Conservation (phyloP, 2,329 filamentous ascomycete species). For the Coleophoma cylindrospora region DNA sequence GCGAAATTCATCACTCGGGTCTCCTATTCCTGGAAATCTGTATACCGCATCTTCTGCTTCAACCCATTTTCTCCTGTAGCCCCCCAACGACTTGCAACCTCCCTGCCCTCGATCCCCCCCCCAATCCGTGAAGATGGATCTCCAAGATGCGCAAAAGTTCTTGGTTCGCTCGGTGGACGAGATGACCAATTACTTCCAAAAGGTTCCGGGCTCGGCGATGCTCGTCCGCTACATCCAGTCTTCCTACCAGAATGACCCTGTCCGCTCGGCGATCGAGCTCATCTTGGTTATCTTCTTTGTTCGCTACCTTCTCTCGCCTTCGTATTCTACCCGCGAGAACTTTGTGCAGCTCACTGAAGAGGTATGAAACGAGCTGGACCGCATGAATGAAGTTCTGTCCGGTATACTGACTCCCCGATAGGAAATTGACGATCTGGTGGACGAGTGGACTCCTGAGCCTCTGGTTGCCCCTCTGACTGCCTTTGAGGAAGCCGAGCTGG, state of each 20-base stretch:
- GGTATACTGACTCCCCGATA: constrained; percentile 22
- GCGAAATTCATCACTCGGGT: too few species aligned
- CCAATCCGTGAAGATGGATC: constrained; percentile 53
- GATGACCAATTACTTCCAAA: constrained; percentile 68
- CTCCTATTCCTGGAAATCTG: too few species aligned
- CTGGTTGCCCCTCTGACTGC: constrained; percentile 69
- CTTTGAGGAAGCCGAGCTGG: constrained; percentile 76
- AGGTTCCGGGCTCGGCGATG: constrained; percentile 89
- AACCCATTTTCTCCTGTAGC: too few species aligned
- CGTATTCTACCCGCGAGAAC: constrained; percentile 87
- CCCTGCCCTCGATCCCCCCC: too few species aligned
- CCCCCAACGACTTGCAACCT: too few species aligned
- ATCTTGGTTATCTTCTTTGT: constrained; percentile 94
- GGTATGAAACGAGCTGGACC: constrained; percentile 29
- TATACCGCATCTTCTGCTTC: too few species aligned
- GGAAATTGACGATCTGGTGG: constrained; percentile 95
- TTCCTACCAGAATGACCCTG: constrained; percentile 95
- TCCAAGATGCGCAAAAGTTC: constrained; percentile 54
- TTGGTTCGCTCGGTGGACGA: constrained; percentile 46
- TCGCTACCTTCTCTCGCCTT: constrained; percentile 84
- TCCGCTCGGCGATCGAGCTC: constrained; percentile 88
- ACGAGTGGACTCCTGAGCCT: constrained; percentile 94
- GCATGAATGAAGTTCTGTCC: too few species aligned
- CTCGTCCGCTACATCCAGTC: constrained; percentile 93
- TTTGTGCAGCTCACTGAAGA: constrained; percentile 87